Evolutionary conservation across 352 stramenopile genomes (phyloP).

Genomic region (Phytopythium vexans): DNA sequence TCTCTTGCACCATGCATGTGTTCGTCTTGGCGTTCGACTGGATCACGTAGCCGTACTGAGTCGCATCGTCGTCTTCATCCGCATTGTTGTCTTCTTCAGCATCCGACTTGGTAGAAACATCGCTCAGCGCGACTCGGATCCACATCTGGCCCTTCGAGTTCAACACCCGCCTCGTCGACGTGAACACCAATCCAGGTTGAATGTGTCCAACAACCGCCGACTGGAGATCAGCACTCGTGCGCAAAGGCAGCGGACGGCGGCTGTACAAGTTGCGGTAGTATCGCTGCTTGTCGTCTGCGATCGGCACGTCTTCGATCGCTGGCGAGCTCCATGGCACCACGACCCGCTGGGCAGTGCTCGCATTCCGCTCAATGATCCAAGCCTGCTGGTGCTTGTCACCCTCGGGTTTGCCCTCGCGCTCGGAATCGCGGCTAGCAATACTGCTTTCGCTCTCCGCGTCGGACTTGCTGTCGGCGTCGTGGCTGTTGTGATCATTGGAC

Average conservation of each 20-base stretch:
- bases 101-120: conserved; percentile 10
- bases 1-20: conserved; percentile 72
- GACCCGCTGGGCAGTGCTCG: conserved; percentile 62
- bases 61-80: conserved; percentile 32
- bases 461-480: conserved; percentile 11
- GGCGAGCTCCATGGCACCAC: conserved; percentile 48
- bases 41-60: conserved; percentile 64
- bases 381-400: conserved; percentile 15
- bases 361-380: conserved; percentile 78
- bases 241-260: conserved; percentile 48
- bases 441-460: conserved; percentile 7
- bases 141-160: conserved; percentile 62
- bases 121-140: conserved; percentile 47
- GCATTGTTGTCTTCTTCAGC: conserved; percentile 16
- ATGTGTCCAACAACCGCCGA: conserved; percentile 58
- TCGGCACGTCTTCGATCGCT: conserved; percentile 23
- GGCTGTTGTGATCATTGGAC: conserved; percentile 1
- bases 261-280: conserved; percentile 76
- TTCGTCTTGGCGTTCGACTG: conserved; percentile 80
- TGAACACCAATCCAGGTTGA: conserved; percentile 44
- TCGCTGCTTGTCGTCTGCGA: conserved; percentile 40
- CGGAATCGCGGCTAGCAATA: not conserved
- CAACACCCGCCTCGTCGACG: conserved; percentile 45
- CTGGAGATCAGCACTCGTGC: conserved; percentile 34
- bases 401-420: conserved; percentile 1